Evolutionary conservation across 257 asterid species (phyloP), one percentile per base, ranked within the genome.

Genomic region (Primulina huaijiensis): DNA sequence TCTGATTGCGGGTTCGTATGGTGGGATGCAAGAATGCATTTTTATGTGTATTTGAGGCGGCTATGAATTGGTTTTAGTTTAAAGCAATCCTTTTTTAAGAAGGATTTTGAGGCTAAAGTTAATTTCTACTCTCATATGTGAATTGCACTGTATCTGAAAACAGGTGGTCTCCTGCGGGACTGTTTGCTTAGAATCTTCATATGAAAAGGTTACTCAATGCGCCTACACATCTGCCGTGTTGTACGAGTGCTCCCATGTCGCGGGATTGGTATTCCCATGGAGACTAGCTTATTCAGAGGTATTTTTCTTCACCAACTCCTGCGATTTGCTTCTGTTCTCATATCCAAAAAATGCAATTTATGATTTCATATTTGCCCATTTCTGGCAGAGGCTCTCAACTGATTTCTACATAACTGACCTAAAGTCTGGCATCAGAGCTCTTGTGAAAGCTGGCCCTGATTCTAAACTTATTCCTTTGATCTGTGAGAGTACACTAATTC

Each of bases 81-180:
- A 9, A 21, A 17, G 60, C 7, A 55, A 4, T n/a, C 10, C 11
- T 19, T 55, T 25, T 17, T 55, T 5, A 27, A 27, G 14, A 62
- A 33, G 30, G 30, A 1, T 27, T 27, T 27, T 27, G 30, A 3
- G 30, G 30, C 30, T 1, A 27, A 27, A 27, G 30, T 27, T 2
- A 27, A 27, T 27, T 27, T 27, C 30, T 3, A 27, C 30, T 27
- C 30, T 27, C 30, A 27, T 1, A 21, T 27, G 29, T 27, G 29
- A 1, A 3, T 33, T 33, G 35, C 38, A 34, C 38, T 2, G 38
- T 34, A 34, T 34, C 8, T 34, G 38, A 34, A 31, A 34, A 6
- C 74, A 82, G 86, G 57, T 68, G 43, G 86, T 82, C 69, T 78
- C 83, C 46, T 78, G 85, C 10, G 85, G 85, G 40, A 73, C 74